Base-by-base conservation (phyloP, 2,329 filamentous ascomycete genomes). In the Camillea tinctor region DNA sequence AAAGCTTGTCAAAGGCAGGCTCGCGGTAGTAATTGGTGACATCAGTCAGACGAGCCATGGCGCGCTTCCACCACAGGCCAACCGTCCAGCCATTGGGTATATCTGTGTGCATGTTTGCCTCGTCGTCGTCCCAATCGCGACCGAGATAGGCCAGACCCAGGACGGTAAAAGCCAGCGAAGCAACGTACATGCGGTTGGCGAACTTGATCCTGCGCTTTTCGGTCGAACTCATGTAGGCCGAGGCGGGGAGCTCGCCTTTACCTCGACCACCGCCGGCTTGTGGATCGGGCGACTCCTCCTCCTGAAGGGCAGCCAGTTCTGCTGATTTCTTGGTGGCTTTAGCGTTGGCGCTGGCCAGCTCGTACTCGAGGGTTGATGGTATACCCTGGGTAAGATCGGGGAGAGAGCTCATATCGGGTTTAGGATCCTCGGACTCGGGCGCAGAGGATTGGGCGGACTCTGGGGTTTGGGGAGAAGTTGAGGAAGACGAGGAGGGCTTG, bases 371-470 rank as follows among this genome's bases (percentile, higher is more conserved):
- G 1, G 93, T 97, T 1, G 93, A 97, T 0, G 94, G 94, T 64
- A 98, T 96, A 65, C 94, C 94, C 71, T 94, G 89, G n/a, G 92
- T 95, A 51, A 98, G 82, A 73, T 98, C 93, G 56, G 94, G 94
- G 13, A 97, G 85, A 56, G 91, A 88, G 54, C 59, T 64, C 9
- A 73, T 65, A 69, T 88, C 84, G 56, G 86, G 80, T 66, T 83
- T 78, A 60, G 78, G 68, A 55, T 79, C 75, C 55, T 79, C 76
- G 53, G 74, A 64, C 50, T 79, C 75, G 57, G 77, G 69, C 19
- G 60, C 13, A 7, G 24, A 15, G 22, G 50, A 51, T 15, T 55
- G 51, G n/a, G n/a, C n/a, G 55, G 26, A 4, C n/a, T 57, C 24
- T 19, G 57, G 20, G 26, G 55, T 59, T 62, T 58, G 17, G 17